Evolutionary conservation across 176 grass and related monocot genomes (phyloP).

Genomic region (Oryza glaberrima): DNA sequence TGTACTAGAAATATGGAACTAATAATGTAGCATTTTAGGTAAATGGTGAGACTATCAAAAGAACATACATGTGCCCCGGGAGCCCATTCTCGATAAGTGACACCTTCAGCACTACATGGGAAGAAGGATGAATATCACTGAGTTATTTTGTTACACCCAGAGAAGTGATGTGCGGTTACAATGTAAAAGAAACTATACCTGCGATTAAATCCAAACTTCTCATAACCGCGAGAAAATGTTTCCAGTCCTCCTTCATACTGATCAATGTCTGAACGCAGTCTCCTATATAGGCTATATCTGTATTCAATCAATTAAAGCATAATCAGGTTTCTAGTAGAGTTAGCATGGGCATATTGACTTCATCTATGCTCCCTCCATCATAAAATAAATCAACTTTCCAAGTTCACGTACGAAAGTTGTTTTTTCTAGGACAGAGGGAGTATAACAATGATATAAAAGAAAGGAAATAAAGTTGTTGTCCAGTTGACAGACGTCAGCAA

Average conservation of each 20-base stretch:
- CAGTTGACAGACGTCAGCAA: not conserved
- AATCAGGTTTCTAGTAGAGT: conserved; percentile 23
- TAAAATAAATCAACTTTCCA: too few species aligned
- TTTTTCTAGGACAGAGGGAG: too few species aligned
- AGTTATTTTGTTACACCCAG: conserved; percentile 31
- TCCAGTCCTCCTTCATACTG: conserved; percentile 87
- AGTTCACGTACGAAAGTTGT: too few species aligned
- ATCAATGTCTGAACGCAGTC: conserved; percentile 76
- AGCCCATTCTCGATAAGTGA: conserved; percentile 95
- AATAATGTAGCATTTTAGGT: conserved; percentile 23
- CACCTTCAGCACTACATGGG: conserved; percentile 65
- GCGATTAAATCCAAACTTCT: conserved; percentile 85
- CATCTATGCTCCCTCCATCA: not conserved
- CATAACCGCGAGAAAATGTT: conserved; percentile 82
- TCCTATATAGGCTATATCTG: conserved; percentile 83
- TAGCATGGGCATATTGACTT: not conserved
- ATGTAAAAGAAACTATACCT: conserved; percentile 50
- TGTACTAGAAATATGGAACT: conserved; percentile 31
- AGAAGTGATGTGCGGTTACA: conserved; percentile 21
- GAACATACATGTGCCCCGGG: conserved; percentile 85
- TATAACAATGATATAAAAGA: not conserved
- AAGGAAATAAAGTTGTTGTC: conserved; percentile 17
- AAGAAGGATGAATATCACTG: conserved; percentile 26
- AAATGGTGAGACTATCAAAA: conserved; percentile 19
- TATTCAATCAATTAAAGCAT: conserved; percentile 38